Conservation (phyloP, 179 eudicot species). For the Silene vulgaris region DNA sequence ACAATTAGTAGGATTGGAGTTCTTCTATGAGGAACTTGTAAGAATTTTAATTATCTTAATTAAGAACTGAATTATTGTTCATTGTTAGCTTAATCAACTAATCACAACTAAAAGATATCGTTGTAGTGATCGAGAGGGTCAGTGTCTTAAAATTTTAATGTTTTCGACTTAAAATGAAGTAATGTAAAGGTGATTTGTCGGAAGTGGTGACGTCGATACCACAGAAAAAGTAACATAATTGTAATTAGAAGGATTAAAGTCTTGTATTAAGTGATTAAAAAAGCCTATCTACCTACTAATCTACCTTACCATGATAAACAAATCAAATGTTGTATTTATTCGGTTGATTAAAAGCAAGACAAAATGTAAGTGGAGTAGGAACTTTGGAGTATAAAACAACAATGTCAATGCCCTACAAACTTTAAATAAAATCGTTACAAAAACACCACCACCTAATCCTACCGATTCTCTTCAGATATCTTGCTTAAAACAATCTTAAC, state of each 20-base stretch:
- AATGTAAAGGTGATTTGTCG: not conserved
- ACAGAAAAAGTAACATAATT: not conserved
- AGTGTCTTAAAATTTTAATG: too few relatives aligned
- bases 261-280: not conserved
- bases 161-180: too few relatives aligned
- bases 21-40: too few relatives aligned
- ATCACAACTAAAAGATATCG: too few relatives aligned
- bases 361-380: slow-evolving; percentile 15
- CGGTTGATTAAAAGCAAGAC: slow-evolving; percentile 6
- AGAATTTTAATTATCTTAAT: too few relatives aligned
- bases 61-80: too few relatives aligned
- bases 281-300: not conserved
- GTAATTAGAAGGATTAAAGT: not conserved
- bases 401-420: slow-evolving; percentile 17
- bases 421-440: not conserved
- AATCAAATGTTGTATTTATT: not conserved
- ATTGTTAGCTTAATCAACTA: too few relatives aligned
- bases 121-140: too few relatives aligned
- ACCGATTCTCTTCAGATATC: too few relatives aligned
- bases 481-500: too few relatives aligned
- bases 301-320: not conserved
- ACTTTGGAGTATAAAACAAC: not conserved
- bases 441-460: not conserved
- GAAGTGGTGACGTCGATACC: not conserved
- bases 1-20: too few relatives aligned